Conservation (phyloP, 331 rosid genomes). For the Malus hybrid region DNA sequence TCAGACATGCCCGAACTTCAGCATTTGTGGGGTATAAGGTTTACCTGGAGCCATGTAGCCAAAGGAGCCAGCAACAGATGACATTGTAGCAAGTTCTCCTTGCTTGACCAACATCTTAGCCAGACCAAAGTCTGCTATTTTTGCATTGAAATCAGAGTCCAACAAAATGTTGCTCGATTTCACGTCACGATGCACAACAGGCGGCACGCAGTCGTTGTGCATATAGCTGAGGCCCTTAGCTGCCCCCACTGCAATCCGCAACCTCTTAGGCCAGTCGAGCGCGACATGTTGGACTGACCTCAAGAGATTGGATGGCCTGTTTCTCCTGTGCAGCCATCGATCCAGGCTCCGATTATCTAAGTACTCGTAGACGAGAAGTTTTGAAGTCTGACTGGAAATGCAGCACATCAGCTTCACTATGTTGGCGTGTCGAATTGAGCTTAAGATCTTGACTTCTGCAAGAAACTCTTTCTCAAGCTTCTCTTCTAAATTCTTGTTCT, state of each 20-base stretch:
- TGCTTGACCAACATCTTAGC: constrained; percentile 62
- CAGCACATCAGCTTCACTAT: constrained; percentile 79
- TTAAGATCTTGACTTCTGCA: constrained; percentile 69
- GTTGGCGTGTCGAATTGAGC: constrained; percentile 66
- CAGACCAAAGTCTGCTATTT: constrained; percentile 85
- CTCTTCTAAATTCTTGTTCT: constrained; percentile 4
- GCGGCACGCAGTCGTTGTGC: constrained; percentile 73
- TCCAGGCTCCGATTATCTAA: constrained; percentile 64
- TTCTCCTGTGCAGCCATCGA: constrained; percentile 55
- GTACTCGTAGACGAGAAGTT: constrained; percentile 86
- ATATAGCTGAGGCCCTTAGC: constrained; percentile 79
- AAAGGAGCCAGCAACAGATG: constrained; percentile 65
- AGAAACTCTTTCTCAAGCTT: constrained; percentile 48
- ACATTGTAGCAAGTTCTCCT: constrained; percentile 62
- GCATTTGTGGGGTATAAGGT: neutral
- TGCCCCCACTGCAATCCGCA: constrained; percentile 64
- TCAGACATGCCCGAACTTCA: neutral
- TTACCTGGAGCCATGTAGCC: constrained; percentile 96
- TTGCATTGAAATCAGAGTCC: constrained; percentile 65
- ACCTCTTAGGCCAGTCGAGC: constrained; percentile 71
- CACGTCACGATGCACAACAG: constrained; percentile 69
- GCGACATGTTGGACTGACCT: constrained; percentile 12
- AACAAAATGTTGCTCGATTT: constrained; percentile 82
- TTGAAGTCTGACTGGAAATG: constrained; percentile 51
- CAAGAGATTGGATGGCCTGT: constrained; percentile 10